Base-by-base conservation (phyloP, 805 yeast genomes). In the Suhomyces pyralidae region DNA sequence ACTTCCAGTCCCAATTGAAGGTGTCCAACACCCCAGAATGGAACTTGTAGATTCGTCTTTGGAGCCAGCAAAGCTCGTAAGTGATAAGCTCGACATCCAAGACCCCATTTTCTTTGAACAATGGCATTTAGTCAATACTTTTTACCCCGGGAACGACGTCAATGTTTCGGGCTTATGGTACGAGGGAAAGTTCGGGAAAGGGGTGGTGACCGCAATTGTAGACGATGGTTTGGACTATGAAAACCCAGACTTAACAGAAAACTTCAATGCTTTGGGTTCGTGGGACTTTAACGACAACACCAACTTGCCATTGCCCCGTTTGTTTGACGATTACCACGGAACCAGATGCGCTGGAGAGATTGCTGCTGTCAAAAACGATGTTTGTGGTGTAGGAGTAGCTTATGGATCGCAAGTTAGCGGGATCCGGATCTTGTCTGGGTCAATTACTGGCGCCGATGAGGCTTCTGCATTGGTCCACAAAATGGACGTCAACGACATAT, bases 311-410 rank as follows among this genome's bases (percentile, higher is more conserved):
- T 83, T 81, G 60, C 99, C 99, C 9, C 75, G 85, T 51, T 76
- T 93, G 26, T 68, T 61, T 7, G 96, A 88, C 66, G 99, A 94
- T 67, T 84, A 85, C 60, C 99, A 94, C 67, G 99, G 99, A 6
- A 94, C 99, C 0, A 76, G 99, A 58, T 94, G 99, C 74, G 98
- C 99, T 2, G 98, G 97, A 38, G 99, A 94, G 69, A 88, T 94
- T 52, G 97, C 97, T 0, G 90, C 89, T 3, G 94, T 86, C 2
- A 91, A 83, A 49, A 93, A 94, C 67, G 87, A 83, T 28, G 85
- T 78, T 19, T 94, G 99, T 71, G 99, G 99, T n/a, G 79, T 94
- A 6, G 99, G 99, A 45, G 96, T 92, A n/a, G 98, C 97, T 0
- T 91, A 82, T 61, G 82, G 83, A 52, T 83, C 97, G 3, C 82